Percentiles rank a stretch among this genome's conserved stretches.
Conservation (phyloP, 108 stramenopile genomes). For the Poteriospumella lacustris region DNA sequence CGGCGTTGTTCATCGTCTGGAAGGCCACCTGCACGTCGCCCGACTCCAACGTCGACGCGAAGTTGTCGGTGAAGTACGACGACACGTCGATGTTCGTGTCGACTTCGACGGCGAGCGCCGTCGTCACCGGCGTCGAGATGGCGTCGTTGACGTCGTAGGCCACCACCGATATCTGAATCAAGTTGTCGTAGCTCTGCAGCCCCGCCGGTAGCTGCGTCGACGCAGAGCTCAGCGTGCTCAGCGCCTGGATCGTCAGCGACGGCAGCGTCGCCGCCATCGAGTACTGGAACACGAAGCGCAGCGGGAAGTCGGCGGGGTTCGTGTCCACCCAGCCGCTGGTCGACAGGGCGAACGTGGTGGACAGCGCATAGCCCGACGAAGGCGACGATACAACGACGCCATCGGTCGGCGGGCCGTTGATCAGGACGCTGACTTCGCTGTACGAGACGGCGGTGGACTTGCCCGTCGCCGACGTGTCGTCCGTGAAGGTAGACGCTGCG, state of each 20-base stretch:
- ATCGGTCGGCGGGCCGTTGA: background rate
- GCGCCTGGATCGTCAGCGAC: too few species aligned
- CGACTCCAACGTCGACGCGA: background rate
- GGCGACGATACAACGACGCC: background rate
- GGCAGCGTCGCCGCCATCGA: background rate
- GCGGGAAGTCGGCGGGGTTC: background rate
- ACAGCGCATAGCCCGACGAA: background rate
- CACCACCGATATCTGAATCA: background rate
- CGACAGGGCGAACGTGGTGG: background rate
- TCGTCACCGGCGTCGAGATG: background rate
- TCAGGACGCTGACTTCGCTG: background rate
- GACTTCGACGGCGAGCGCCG: background rate
- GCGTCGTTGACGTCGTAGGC: background rate
- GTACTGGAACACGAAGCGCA: background rate
- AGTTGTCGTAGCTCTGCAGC: too few species aligned
- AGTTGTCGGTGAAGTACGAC: background rate
- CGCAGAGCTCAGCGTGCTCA: too few species aligned
- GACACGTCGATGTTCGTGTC: background rate
- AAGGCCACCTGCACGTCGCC: background rate
- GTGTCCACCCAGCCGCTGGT: background rate
- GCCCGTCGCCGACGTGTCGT: too few species aligned
- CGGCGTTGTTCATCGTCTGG: background rate
- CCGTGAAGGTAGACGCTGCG: too few species aligned
- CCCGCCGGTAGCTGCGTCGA: too few species aligned
- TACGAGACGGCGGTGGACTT: too few species aligned